Base-by-base conservation (phyloP, 1,284 basidiomycete genomes). In the Ceratobasidium sp. region DNA sequence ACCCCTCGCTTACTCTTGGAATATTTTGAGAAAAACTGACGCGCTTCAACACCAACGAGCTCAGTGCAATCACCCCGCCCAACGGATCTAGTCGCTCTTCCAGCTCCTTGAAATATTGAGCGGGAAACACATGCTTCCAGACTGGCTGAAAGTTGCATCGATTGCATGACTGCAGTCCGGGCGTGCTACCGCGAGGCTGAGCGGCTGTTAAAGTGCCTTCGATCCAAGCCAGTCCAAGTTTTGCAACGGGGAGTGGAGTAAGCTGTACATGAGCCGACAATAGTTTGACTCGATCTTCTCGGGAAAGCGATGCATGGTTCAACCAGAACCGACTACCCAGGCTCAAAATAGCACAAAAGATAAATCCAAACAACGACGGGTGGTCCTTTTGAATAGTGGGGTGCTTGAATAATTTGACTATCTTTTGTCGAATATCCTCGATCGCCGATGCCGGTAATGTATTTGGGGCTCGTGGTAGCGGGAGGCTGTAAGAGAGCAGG, bases 251-350 rank as follows among this genome's bases (percentile, higher is more conserved):
- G 11, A 72, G 57, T 19, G 69, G 69, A 6, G 69, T 62, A 36
- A 72, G 69, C 14, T 45, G 47, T 7, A 60, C 69, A 17, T 72
- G 69, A 11, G 47, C 69, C 17, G 56, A 45, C 45, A 72, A 41
- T 2, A 72, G 33, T 41, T 47, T 72, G 19, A 72, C 53, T 62
- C 69, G 69, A 59, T 72, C 69, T 50, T 72, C 56, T 29, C 69
- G 69, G 31, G 69, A 62, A 45, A 72, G 41, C n/a, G 48, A 19
- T 11, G 56, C 1, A 19, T 59, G 56, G 33, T 72, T 60, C 22
- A 24, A 50, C 69, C 69, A 72, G 50, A 72, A 72, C 22, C 33
- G 31, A 22, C 62, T 44, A 24, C 69, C 69, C 7, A 72, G 29
- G 48, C 69, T 62, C 6, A 72, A 57, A 29, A 72, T 22, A 36